Base-by-base conservation (phyloP, 805 yeast species). In the Saccharomycopsis babjevae region DNA sequence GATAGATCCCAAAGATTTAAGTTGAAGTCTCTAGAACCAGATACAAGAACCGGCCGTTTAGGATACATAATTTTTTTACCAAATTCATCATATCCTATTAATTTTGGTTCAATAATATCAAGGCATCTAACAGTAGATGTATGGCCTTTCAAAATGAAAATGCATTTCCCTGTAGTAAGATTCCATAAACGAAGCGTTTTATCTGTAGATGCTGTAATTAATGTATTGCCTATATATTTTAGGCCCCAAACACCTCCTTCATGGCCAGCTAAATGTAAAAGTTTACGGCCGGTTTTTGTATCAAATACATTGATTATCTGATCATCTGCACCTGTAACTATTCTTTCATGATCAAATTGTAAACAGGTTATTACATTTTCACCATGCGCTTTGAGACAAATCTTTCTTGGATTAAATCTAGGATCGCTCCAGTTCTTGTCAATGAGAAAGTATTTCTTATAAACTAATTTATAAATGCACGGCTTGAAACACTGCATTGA, bases 181-280 rank as follows among this genome's bases (percentile, higher is more conserved):
- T 92, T 89, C 99, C 99, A 94, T 4, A 94, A 84, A 62, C 99
- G 80, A 2, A 94, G 96, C 0, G 96, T 86, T 66, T 97, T 81
- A 73, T 94, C 99, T 0, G 97, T 93, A 1, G 97, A 87, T 0
- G 98, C 99, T 62, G 96, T 88, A 0, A 93, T 96, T 54, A 94
- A 77, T 8, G 91, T 89, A 67, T 85, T 83, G 25, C 89, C 91
- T 59, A 82, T 78, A 69, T 91, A 92, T 72, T 93, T 90, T 70
- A 94, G 78, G 0, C 99, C 98, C 99, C 99, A 94, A 5, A 94
- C 99, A 46, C 99, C 99, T 54, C 99, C 99, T 59, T 88, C 96
- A 70, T 94, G 99, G 7, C 97, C 97, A 52, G 79, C 77, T 54
- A 94, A 77, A 5, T 84, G 83, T 50, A 80, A 76, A 8, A 84